Evolutionary conservation across 2,329 filamentous ascomycete genomes (phyloP), one percentile per base, ranked within the genome.

Genomic region (Furcasterigmium sp.): DNA sequence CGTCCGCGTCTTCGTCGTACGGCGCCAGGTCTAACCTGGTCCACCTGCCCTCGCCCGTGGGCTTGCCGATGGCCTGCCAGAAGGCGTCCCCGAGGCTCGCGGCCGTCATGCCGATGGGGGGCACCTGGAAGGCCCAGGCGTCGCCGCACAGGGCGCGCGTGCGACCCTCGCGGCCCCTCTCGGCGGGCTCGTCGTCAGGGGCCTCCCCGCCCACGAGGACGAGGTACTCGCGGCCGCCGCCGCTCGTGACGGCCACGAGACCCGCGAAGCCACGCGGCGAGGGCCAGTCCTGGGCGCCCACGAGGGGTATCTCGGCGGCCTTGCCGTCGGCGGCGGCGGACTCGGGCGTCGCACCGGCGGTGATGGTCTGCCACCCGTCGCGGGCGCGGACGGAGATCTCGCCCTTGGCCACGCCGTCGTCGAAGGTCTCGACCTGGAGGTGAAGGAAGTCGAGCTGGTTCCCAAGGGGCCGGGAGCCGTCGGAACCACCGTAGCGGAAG

Each of bases 401-500:
- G 23, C 69, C 70, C 37, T 60, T 63, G 36, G 64, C 65, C 26
- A 64, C 62, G 47, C 62, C 64, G 54, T 79, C 76, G 48, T 76
- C 67, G 52, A 78, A 77, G 21, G 67, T 67, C 52, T 78, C 75
- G n/a, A 82, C 63, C 15, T 64, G 71, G 9, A 84, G 69, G 43
- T 76, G 70, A 15, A 84, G 57, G 45, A 85, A 75, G 56, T 94
- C 87, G 11, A 95, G 56, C 46, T 75, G 72, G 0, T 85, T 87
- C 14, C 87, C 87, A 38, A 87, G 69, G 55, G 91, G 85, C 0
- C 57, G 67, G 36, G 73, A 68, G 1, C 85, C 87, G 59, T 91
- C 85, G 53, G 84, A 91, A 0, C 89, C 89, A 48, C 88, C 87
- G 68, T 89, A 91, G 21, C 88, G 76, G 64, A 84, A 94, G 7